These are phyloP conservation scores for Brassica cretica DNA, from an alignment of 345 rosid species.

Conservation along the genomic window DNA sequence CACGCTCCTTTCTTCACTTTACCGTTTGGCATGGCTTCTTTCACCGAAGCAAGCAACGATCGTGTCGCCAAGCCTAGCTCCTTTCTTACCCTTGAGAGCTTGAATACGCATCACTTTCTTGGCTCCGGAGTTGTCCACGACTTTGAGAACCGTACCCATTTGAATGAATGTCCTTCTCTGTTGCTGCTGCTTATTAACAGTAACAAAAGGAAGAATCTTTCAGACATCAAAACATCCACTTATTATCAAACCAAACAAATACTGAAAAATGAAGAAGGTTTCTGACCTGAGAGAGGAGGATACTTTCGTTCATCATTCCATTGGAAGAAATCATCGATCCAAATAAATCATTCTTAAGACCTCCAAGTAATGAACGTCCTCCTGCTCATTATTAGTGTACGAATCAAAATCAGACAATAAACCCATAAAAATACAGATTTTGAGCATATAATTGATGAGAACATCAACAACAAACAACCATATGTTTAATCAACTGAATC, in stretches of 20 bases:
- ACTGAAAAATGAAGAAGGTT: background rate
- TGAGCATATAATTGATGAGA: background rate
- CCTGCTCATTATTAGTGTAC: constrained; percentile 21
- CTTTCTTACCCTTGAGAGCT: constrained; percentile 70
- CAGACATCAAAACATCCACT: background rate
- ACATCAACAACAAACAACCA: background rate
- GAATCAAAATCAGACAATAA: background rate
- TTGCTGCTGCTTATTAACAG: constrained; percentile 35
- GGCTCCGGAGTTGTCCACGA: constrained; percentile 86
- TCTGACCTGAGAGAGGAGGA: constrained; percentile 50
- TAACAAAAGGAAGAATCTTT: background rate
- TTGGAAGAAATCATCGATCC: constrained; percentile 38
- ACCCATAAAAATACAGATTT: no score
- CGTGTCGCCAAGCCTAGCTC: constrained; percentile 80
- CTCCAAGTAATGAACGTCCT: constrained; percentile 49
- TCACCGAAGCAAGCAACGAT: constrained; percentile 84
- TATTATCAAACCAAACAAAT: background rate
- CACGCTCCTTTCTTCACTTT: constrained; percentile 86
- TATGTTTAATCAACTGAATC: background rate
- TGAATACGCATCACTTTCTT: constrained; percentile 90
- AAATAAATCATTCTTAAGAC: constrained; percentile 45
- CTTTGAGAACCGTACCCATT: constrained; percentile 87
- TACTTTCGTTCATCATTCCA: constrained; percentile 38
- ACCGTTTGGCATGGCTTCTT: constrained; percentile 90
- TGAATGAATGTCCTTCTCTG: constrained; percentile 80